phyloP scores from a whole-genome alignment of 2,329 filamentous ascomycete genomes.

The Fusarium pseudoanthophilum region DNA sequence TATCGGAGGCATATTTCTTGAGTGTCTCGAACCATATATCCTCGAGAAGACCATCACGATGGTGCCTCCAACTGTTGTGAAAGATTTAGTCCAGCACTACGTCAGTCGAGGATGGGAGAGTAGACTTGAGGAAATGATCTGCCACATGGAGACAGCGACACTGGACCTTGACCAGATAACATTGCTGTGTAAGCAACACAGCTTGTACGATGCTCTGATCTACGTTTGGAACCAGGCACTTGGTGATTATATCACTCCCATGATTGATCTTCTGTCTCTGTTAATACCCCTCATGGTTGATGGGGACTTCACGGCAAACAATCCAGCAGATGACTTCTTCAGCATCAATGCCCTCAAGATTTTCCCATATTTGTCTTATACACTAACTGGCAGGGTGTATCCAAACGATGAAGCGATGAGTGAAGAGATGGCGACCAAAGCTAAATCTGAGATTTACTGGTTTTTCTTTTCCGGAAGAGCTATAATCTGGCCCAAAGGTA shows the following conservation, averaged over 20 bases:
- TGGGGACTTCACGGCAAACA: conserved; percentile 63
- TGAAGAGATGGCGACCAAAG: conserved; percentile 76
- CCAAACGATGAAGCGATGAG: conserved; percentile 82
- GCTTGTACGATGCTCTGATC: conserved; percentile 92
- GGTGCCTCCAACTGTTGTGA: conserved; percentile 85
- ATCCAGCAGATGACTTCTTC: conserved; percentile 69
- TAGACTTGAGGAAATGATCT: conserved; percentile 92
- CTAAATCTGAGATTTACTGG: conserved; percentile 90
- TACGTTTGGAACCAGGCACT: conserved; percentile 97
- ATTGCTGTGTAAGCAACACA: conserved; percentile 87
- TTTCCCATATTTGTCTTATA: conserved; percentile 94
- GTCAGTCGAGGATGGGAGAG: conserved; percentile 78
- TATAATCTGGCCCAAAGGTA: conserved; percentile 77
- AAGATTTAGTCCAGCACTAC: conserved; percentile 85
- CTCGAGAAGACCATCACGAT: conserved; percentile 78
- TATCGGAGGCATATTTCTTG: conserved; percentile 80
- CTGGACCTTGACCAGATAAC: conserved; percentile 96
- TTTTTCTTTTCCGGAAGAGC: conserved; percentile 90
- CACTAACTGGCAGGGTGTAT: conserved; percentile 89
- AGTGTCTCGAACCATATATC: conserved; percentile 89
- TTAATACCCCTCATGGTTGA: conserved; percentile 68
- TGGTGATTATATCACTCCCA: conserved; percentile 87
- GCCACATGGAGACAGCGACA: conserved; percentile 87
- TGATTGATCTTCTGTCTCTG: conserved; percentile 84
- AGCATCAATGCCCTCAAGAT: conserved; percentile 85